Evolutionary conservation across 108 stramenopile species (phyloP).

Genomic region (Poteriospumella lacustris): DNA sequence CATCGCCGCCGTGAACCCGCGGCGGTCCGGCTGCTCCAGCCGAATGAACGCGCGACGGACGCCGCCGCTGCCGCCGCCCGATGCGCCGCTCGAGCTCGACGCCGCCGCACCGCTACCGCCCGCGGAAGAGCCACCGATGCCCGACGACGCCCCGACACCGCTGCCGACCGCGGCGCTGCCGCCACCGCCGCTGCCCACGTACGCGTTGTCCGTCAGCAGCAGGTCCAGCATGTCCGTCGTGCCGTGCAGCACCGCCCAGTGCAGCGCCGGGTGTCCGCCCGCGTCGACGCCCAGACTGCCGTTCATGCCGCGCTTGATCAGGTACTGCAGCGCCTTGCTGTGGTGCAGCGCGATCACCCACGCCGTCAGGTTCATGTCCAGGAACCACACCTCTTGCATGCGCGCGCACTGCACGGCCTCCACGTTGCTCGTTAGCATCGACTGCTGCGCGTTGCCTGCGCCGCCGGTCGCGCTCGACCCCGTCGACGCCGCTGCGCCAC

Average conservation of each 20-base stretch:
- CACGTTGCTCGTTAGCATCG: too few relatives aligned
- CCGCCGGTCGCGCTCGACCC: too few relatives aligned
- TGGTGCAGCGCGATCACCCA: slow-evolving; percentile 4
- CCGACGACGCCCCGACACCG: too few relatives aligned
- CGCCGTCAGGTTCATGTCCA: neutral
- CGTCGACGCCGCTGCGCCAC: too few relatives aligned
- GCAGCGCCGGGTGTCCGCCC: neutral
- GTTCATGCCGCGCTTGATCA: neutral
- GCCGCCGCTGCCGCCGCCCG: too few relatives aligned
- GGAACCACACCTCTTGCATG: neutral
- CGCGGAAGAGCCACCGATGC: too few relatives aligned
- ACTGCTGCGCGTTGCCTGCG: too few relatives aligned
- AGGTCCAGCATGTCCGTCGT: neutral
- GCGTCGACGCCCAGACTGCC: neutral
- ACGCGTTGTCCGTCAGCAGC: neutral
- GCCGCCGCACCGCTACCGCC: too few relatives aligned
- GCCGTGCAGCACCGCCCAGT: neutral
- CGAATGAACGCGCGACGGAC: too few relatives aligned
- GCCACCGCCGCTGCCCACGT: too few relatives aligned
- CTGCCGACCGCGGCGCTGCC: too few relatives aligned
- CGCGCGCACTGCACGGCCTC: neutral
- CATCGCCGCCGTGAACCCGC: neutral
- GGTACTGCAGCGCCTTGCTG: neutral
- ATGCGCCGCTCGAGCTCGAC: too few relatives aligned
- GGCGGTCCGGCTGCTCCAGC: neutral